Base-by-base conservation (phyloP, 768 basidiomycete species). In the Lactifluus volemus region DNA sequence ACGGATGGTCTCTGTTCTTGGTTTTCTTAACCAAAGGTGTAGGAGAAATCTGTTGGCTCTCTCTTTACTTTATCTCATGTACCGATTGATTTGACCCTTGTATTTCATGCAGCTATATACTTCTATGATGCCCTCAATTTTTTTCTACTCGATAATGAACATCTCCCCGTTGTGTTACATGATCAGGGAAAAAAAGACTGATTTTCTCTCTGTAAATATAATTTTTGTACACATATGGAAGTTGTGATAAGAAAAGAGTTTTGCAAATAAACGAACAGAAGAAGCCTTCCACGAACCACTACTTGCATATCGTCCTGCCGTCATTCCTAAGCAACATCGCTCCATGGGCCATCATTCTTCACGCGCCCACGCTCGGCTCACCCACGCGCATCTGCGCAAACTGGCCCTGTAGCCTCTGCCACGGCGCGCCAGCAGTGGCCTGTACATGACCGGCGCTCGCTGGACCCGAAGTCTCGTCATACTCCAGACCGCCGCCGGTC, bases 361-460 rank as follows among this genome's bases (percentile, higher is more conserved):
- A 63, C 32, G 61, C 61, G 21, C 61, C 61, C 7, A 63, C 56
- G 12, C 61, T 55, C 53, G 53, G 63, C 49, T 63, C 64, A 11
- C 64, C 63, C 56, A 66, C 53, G 34, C 48, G 65, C 65, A 66
- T 61, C 53, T 61, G 63, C 41, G 63, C 50, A 49, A 66, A 61
- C 45, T 66, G 65, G 5, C 56, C 48, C 34, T 32, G 45, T 38
- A 66, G 12, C 34, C 38, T 12, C 42, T 66, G 63, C 55, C 60
- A 64, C 10, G 59, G 63, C n/a, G 54, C 59, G 1, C 29, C 58
- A 5, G 32, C 14, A 15, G 32, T 10, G 15, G 36, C 39, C 1
- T 15, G 49, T 15, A n/a, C 52, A 6, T 19, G 21, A 5, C 63
- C 30, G 9, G 49, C 53, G 49, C 53, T 63, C 38, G 38, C 47